phyloP scores from a whole-genome alignment of 2,329 filamentous ascomycete species.

The Gyromitra esculenta region DNA sequence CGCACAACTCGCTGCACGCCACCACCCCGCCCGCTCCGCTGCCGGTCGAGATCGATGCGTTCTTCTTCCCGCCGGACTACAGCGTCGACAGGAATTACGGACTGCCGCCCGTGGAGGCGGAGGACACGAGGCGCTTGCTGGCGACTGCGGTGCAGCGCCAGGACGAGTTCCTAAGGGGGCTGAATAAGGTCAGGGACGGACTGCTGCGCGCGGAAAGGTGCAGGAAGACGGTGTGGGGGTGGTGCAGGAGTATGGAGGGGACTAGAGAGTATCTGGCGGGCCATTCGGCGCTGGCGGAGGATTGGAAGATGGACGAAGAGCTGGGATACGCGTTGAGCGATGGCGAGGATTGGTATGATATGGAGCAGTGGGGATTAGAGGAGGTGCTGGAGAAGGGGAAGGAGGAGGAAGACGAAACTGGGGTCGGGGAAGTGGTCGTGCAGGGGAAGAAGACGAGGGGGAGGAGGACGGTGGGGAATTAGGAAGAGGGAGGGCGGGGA shows the following conservation, averaged over 20 bases:
- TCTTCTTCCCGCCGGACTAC: slow-evolving; percentile 74
- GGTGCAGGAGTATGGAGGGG: slow-evolving; percentile 82
- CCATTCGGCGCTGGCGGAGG: slow-evolving; percentile 4
- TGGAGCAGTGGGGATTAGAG: slow-evolving; percentile 78
- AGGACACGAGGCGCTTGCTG: slow-evolving; percentile 78
- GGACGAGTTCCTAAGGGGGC: slow-evolving; percentile 80
- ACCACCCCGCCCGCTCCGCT: slow-evolving; percentile 27
- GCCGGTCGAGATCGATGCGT: slow-evolving; percentile 69
- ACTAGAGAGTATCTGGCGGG: slow-evolving; percentile 64
- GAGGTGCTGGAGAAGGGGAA: slow-evolving; percentile 82
- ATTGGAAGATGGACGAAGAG: slow-evolving; percentile 51
- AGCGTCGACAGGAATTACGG: slow-evolving; percentile 75
- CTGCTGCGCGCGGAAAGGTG: slow-evolving; percentile 77
- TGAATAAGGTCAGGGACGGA: slow-evolving; percentile 74
- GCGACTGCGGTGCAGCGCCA: slow-evolving; percentile 85
- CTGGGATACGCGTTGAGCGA: slow-evolving; percentile 77
- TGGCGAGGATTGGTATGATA: slow-evolving; percentile 89
- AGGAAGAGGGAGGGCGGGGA: background rate
- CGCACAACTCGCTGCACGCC: slow-evolving; percentile 43
- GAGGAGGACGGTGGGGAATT: slow-evolving; percentile 55
- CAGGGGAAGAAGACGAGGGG: slow-evolving; percentile 66
- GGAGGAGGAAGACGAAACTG: slow-evolving; percentile 77
- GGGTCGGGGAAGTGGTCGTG: slow-evolving; percentile 65
- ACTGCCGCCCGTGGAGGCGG: slow-evolving; percentile 77
- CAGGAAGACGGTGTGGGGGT: slow-evolving; percentile 75